phyloP scores from a whole-genome alignment of 83 land plant species.

The Diphasiastrum complanatum region DNA sequence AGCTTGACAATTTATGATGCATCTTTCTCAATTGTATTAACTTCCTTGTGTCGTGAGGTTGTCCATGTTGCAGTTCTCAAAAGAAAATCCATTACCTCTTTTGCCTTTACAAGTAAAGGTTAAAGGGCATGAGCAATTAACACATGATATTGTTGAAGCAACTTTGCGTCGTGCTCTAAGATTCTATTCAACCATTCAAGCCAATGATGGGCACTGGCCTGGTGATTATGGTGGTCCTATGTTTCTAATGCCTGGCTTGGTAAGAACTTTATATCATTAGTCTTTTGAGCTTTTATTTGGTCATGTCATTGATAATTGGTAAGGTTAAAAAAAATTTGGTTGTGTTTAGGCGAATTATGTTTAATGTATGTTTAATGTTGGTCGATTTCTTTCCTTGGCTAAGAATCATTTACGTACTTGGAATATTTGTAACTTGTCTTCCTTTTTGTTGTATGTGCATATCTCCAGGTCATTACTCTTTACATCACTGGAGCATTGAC shows the following conservation, averaged over 20 bases:
- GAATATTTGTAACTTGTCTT: too few relatives aligned
- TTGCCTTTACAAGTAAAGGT: conserved; percentile 46
- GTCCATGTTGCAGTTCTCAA: conserved; percentile 49
- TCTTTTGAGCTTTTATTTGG: neutral
- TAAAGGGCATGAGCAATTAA: conserved; percentile 37
- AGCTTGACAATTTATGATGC: neutral
- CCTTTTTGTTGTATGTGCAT: too few relatives aligned
- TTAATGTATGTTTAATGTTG: too few relatives aligned
- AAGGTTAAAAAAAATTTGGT: too few relatives aligned
- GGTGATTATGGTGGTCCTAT: conserved; percentile 89
- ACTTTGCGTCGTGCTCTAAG: conserved; percentile 52
- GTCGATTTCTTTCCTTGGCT: too few relatives aligned
- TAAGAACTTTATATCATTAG: conserved; percentile 26
- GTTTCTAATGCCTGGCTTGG: conserved; percentile 89
- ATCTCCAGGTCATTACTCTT: too few relatives aligned
- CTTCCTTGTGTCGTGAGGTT: neutral
- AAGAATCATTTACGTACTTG: too few relatives aligned
- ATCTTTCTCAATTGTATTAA: neutral
- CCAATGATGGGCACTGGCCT: conserved; percentile 92
- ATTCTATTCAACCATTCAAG: conserved; percentile 60
- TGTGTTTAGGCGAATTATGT: too few relatives aligned
- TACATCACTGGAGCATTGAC: conserved; percentile 57
- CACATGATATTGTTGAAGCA: conserved; percentile 46
- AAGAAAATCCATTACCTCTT: conserved; percentile 41
- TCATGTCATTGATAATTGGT: too few relatives aligned